phyloP scores from a whole-genome alignment of 108 stramenopile genomes.

The Nitzschia sp. region DNA sequence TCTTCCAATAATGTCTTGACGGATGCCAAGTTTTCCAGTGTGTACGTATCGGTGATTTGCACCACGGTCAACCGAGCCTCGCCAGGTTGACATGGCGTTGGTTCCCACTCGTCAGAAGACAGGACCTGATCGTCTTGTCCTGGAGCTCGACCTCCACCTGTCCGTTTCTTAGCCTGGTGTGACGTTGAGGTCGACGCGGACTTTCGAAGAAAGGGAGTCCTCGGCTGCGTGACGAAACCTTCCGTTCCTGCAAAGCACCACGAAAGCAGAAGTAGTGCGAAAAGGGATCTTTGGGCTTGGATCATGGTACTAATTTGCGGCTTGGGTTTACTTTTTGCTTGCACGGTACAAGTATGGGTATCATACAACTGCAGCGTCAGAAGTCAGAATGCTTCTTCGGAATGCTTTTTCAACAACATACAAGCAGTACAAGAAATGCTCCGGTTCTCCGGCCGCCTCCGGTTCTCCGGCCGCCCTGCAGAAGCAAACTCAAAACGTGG shows the following conservation, averaged over 20 bases:
- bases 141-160: constrained; percentile 22
- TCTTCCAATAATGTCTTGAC: constrained; percentile 43
- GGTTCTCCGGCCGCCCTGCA: too few species aligned
- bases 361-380: too few species aligned
- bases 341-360: neutral
- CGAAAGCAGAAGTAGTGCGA: neutral
- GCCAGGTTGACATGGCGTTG: constrained; percentile 21
- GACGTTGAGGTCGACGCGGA: too few species aligned
- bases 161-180: neutral
- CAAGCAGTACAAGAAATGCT: too few species aligned
- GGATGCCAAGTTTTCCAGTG: constrained; percentile 44
- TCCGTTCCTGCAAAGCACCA: neutral
- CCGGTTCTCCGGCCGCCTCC: too few species aligned
- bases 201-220: neutral
- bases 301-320: neutral
- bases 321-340: neutral
- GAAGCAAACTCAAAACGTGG: too few species aligned
- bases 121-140: constrained; percentile 9
- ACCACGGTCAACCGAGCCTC: constrained; percentile 38
- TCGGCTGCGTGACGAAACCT: neutral
- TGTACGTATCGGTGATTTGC: constrained; percentile 60
- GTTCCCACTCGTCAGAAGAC: constrained; percentile 20
- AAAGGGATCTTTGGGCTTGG: constrained; percentile 1
- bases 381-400: neutral
- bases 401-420: neutral